Evolutionary conservation across 441 rosid species (phyloP), one percentile per base, ranked within the genome.

Genomic region (Brassica balearica): DNA sequence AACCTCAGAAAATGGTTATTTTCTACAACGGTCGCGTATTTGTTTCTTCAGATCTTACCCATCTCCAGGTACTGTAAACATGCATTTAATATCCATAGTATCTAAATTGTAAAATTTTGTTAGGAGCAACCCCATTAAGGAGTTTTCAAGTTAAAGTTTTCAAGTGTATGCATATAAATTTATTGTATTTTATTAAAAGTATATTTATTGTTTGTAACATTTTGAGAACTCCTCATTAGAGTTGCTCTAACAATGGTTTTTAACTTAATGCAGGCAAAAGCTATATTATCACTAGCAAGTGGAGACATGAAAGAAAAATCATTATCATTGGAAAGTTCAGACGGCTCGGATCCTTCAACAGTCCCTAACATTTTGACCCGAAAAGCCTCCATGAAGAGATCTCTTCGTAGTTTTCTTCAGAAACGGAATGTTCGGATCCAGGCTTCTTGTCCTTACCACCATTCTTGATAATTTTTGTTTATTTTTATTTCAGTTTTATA

Each of bases 351-450:
- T 68, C 62, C 62, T 68, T 17, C 75, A 22, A 10, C 4, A 10
- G 22, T 11, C 6, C 32, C 65, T 5, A 63, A 51, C 1, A 22
- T 5, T 51, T 14, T 36, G 58, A 62, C 43, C 60, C 82, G 2
- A 32, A 83, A 75, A 11, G 81, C 84, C 25, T 85, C 88, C 3
- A 89, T 92, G 94, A 90, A 84, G 86, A 87, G 85, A 73, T 92
- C 97, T 6, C 84, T 92, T 29, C 92, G 87, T 76, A 65, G 76
- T 61, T 92, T 92, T 78, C 89, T 92, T 9, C 92, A 92, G 73
- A 88, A 88, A 74, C 69, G 90, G 67, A 84, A 76, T 79, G 73
- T 76, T 71, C 82, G 89, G 59, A 68, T 61, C 77, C 78, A 41
- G 46, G 84, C 85, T 4, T 59, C 88, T 5, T 80, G 72, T 23